Evolutionary conservation across 345 rosid genomes (phyloP).

Genomic region (Ceriops tagal): DNA sequence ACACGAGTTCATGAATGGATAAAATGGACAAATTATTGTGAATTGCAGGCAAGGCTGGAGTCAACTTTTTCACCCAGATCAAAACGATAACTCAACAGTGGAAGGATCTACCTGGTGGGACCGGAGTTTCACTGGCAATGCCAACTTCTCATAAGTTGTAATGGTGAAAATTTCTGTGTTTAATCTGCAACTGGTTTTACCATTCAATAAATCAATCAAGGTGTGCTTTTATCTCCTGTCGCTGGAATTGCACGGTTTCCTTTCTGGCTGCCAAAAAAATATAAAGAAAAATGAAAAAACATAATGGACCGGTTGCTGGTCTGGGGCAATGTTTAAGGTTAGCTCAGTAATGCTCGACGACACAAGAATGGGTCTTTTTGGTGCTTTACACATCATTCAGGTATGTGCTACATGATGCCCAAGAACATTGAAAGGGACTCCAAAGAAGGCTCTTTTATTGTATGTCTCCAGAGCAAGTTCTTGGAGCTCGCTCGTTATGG

Average conservation of each 20-base stretch:
- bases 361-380: no score
- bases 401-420: no score
- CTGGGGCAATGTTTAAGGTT: no score
- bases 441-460: no score
- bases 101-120: slow-evolving; percentile 75
- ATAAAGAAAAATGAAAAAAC: no score
- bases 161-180: background rate
- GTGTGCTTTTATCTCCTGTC: background rate
- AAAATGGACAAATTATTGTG: background rate
- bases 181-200: background rate
- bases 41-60: slow-evolving; percentile 90
- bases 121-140: slow-evolving; percentile 89
- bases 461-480: no score
- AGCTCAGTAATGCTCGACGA: no score
- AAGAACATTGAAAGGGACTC: no score
- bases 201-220: slow-evolving; percentile 7
- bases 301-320: no score
- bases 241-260: no score
- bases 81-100: slow-evolving; percentile 95
- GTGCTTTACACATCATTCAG: no score
- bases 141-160: slow-evolving; percentile 80
- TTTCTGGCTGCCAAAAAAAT: background rate
- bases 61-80: slow-evolving; percentile 83
- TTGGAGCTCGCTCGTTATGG: no score
- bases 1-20: background rate